Conservation (phyloP, 2,329 filamentous ascomycete species). For the Dryadomyces sulphureus region DNA sequence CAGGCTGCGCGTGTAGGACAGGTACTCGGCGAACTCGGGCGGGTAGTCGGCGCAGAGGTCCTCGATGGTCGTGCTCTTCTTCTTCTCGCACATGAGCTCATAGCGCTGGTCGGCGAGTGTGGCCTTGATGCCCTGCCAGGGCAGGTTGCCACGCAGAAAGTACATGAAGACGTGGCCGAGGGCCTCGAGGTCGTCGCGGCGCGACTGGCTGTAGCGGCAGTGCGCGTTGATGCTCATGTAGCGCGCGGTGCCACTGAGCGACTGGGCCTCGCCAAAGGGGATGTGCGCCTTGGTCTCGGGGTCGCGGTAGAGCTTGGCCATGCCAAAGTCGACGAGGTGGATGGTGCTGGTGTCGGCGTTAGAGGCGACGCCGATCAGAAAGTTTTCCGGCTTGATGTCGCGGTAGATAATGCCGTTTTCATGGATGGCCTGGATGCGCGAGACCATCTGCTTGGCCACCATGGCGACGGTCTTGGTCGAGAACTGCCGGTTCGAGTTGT, state of each 20-base stretch:
- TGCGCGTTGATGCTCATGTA: conserved; percentile 99
- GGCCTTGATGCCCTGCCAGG: conserved; percentile 59
- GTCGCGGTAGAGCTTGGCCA: conserved; percentile 98
- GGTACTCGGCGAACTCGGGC: conserved; percentile 92
- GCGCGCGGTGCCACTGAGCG: conserved; percentile 84
- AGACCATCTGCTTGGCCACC: conserved; percentile 22
- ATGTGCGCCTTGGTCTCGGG: conserved; percentile 99
- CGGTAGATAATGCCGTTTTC: conserved; percentile 98
- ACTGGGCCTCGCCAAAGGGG: conserved; percentile 90
- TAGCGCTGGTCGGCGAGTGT: conserved; percentile 87
- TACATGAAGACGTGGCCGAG: conserved; percentile 66
- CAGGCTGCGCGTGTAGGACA: conserved; percentile 90
- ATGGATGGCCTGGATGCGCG: conserved; percentile 81
- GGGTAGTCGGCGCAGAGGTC: conserved; percentile 92
- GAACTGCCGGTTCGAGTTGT: conserved; percentile 5
- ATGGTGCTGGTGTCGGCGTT: conserved; percentile 90
- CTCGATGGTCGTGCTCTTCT: conserved; percentile 92
- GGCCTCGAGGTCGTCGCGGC: conserved; percentile 89
- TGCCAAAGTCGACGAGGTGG: conserved; percentile 96
- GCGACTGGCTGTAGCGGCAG: conserved; percentile 85
- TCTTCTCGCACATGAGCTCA: conserved; percentile 99
- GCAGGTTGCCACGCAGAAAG: conserved; percentile 52
- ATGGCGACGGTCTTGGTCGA: conserved; percentile 10
- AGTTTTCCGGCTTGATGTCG: conserved; percentile 99
- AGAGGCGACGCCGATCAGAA: conserved; percentile 80